phyloP scores from a whole-genome alignment of 108 stramenopile genomes.

The Pseudonitzschia delicatissima region DNA sequence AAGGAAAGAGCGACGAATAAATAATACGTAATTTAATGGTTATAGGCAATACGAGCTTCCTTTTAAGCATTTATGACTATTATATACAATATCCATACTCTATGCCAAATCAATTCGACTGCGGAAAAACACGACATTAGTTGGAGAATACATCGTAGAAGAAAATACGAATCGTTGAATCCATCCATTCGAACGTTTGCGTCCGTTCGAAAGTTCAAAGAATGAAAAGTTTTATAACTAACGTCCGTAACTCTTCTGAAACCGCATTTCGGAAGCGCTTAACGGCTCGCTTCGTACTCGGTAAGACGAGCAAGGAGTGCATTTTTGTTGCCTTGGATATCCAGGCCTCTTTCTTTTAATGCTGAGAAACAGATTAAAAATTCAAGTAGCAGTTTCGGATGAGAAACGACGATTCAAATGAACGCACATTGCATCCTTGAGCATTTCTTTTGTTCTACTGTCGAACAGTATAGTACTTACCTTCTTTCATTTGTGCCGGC shows the following conservation, averaged over 20 bases:
- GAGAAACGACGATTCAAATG: neutral
- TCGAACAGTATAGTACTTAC: constrained; percentile 3
- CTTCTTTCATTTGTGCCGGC: constrained; percentile 81
- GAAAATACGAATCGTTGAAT: too few relatives aligned
- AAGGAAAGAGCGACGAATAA: constrained; percentile 32
- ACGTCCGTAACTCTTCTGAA: too few relatives aligned
- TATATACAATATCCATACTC: too few relatives aligned
- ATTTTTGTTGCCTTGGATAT: constrained; percentile 88
- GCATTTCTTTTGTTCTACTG: neutral
- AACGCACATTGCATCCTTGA: neutral
- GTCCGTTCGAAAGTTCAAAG: too few relatives aligned
- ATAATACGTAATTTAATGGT: neutral
- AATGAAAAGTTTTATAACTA: too few relatives aligned
- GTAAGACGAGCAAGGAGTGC: constrained; percentile 59
- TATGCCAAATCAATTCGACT: too few relatives aligned
- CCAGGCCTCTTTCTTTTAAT: constrained; percentile 75
- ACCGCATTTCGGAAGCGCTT: too few relatives aligned
- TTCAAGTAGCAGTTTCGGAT: neutral
- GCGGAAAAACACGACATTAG: too few relatives aligned
- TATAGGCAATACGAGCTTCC: too few relatives aligned
- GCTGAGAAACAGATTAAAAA: constrained; percentile 21
- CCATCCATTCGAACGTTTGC: too few relatives aligned
- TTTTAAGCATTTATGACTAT: neutral
- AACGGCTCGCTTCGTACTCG: constrained; percentile 75
- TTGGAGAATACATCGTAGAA: too few relatives aligned